These are phyloP conservation scores for Venturia asperata DNA, from an alignment of 2,329 filamentous ascomycete genomes.

Conservation along the genomic window DNA sequence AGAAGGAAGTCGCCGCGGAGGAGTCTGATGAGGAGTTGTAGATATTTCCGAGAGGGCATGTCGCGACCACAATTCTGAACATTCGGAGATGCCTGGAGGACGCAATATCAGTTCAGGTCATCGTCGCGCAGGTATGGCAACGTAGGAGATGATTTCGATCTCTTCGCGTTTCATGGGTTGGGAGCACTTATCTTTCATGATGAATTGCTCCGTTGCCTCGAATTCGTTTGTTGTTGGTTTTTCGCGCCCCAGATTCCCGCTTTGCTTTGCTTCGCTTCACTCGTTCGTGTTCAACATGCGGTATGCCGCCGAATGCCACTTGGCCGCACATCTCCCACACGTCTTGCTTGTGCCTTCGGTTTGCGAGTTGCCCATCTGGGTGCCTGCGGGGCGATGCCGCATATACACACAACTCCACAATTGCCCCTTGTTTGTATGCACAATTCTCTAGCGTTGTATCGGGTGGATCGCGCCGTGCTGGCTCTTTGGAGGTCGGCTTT, in stretches of 20 bases:
- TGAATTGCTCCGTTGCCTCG: neutral
- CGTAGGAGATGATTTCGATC: neutral
- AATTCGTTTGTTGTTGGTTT: neutral
- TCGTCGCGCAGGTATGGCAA: neutral
- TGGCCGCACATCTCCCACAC: neutral
- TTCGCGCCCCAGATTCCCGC: neutral
- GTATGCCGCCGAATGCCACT: slow-evolving; percentile 2
- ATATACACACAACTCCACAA: neutral
- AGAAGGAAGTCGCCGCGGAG: neutral
- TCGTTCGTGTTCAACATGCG: neutral
- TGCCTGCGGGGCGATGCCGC: neutral
- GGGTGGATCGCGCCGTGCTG: neutral
- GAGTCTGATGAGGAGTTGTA: slow-evolving; percentile 11
- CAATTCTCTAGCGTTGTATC: neutral
- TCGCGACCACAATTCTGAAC: neutral
- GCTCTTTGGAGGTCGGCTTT: neutral
- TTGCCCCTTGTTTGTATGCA: neutral
- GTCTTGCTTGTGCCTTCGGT: neutral
- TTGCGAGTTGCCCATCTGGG: neutral
- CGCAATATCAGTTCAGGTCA: slow-evolving; percentile 5
- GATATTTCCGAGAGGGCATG: neutral
- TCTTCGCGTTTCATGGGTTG: neutral
- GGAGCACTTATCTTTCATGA: slow-evolving; percentile 10
- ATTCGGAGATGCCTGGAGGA: slow-evolving; percentile 9
- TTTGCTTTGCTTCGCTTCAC: neutral